Evolutionary conservation across 768 basidiomycete species (phyloP).

Genomic region (Chalciporus piperatus): DNA sequence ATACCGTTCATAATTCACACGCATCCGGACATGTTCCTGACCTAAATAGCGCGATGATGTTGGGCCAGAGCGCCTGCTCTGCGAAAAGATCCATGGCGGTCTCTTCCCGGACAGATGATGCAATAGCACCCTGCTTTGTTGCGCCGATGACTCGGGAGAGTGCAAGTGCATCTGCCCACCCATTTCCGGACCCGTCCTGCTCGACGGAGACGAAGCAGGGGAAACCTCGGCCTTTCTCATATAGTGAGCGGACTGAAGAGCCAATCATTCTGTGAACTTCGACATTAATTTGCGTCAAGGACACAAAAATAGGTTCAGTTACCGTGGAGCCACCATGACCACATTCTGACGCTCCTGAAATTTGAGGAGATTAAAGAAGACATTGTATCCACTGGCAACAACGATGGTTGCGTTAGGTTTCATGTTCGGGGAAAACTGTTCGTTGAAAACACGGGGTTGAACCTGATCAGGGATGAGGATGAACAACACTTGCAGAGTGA

Average conservation of each 20-base stretch:
- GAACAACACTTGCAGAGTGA: conserved; percentile 47
- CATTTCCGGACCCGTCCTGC: conserved; percentile 54
- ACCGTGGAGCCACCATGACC: conserved; percentile 66
- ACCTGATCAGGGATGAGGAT: conserved; percentile 63
- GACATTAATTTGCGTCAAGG: neutral
- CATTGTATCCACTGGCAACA: conserved; percentile 65
- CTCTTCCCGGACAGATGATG: conserved; percentile 60
- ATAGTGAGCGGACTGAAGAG: conserved; percentile 60
- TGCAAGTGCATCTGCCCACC: conserved; percentile 46
- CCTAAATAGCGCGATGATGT: conserved; percentile 63
- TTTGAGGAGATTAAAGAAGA: conserved; percentile 56
- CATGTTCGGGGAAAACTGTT: conserved; percentile 47
- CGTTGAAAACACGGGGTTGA: conserved; percentile 61
- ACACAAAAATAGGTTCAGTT: neutral
- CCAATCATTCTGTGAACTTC: conserved; percentile 54
- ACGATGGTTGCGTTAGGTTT: conserved; percentile 50
- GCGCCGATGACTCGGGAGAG: conserved; percentile 58
- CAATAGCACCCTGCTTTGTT: conserved; percentile 61
- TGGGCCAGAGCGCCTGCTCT: conserved; percentile 66
- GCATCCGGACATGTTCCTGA: conserved; percentile 15
- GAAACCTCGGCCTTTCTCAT: conserved; percentile 57
- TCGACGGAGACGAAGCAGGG: conserved; percentile 66
- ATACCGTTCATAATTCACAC: neutral
- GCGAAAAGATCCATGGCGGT: conserved; percentile 65
- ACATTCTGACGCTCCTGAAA: conserved; percentile 55